Conservation (phyloP, 208 protist species). For the Acanthamoeba healyi region DNA sequence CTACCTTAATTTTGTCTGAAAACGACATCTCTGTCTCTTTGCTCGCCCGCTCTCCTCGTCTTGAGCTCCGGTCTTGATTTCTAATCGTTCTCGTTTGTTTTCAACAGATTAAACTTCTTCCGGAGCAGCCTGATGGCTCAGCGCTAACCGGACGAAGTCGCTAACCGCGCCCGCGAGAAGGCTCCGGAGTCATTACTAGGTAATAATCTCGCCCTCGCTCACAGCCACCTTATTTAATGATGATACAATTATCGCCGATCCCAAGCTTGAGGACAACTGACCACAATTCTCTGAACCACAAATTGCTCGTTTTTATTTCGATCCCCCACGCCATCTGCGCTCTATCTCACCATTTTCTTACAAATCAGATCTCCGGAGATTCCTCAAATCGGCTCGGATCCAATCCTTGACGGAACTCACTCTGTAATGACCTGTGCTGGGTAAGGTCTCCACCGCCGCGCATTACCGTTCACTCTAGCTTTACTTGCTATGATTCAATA, state of each 20-base stretch:
- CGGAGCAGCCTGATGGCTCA: too few species aligned
- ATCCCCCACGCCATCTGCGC: neutral
- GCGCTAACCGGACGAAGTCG: too few species aligned
- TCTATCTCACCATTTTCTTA: neutral
- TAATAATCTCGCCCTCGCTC: neutral
- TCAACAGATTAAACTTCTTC: too few species aligned
- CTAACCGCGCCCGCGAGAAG: too few species aligned
- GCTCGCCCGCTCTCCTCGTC: neutral
- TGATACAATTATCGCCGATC: neutral
- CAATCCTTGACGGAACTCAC: too few species aligned
- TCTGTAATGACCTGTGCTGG: too few species aligned
- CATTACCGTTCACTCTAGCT: neutral
- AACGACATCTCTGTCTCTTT: neutral
- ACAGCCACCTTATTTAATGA: neutral
- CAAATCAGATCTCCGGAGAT: neutral
- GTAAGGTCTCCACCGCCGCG: too few species aligned
- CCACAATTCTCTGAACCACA: conserved; percentile 29
- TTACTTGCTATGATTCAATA: conserved; percentile 1
- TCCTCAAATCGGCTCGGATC: too few species aligned
- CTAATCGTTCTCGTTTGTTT: neutral
- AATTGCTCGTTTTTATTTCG: neutral
- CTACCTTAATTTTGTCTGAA: conserved; percentile 26
- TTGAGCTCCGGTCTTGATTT: neutral
- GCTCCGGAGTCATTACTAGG: too few species aligned
- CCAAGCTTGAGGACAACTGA: conserved; percentile 24